These are phyloP conservation scores for Hemisphaericaspora nanyangensis DNA, from an alignment of 805 yeast species.

Conservation along the genomic window DNA sequence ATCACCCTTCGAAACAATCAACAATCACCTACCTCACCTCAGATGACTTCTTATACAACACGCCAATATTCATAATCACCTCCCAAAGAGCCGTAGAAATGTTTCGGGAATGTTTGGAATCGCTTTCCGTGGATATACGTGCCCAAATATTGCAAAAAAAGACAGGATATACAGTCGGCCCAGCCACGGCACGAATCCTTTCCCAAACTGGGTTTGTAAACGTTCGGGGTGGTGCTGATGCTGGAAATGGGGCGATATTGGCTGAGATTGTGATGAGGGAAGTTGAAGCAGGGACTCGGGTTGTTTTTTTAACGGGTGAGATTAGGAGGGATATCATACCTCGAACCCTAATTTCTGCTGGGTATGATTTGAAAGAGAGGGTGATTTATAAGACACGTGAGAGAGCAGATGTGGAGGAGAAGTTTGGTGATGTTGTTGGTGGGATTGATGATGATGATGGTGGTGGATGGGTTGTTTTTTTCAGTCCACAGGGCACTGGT, in stretches of 20 bases:
- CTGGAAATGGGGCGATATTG: conserved; percentile 77
- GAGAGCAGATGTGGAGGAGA: conserved; percentile 40
- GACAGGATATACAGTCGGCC: conserved; percentile 85
- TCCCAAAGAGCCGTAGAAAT: conserved; percentile 92
- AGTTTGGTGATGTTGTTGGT: conserved; percentile 27
- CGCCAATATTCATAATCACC: conserved; percentile 67
- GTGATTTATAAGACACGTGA: conserved; percentile 65
- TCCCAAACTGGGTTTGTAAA: conserved; percentile 58
- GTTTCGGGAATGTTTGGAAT: conserved; percentile 43
- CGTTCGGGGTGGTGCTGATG: conserved; percentile 66
- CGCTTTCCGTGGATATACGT: conserved; percentile 11
- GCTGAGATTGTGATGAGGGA: conserved; percentile 56
- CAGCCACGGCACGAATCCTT: conserved; percentile 70
- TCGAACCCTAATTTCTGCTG: conserved; percentile 41
- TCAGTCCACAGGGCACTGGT: conserved; percentile 87
- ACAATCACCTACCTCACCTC: conserved; percentile 45
- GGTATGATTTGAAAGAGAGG: conserved; percentile 50
- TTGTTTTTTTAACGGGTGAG: conserved; percentile 82
- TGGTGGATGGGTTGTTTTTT: conserved; percentile 71
- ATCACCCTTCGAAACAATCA: conserved; percentile 42
- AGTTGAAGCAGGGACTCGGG: conserved; percentile 9
- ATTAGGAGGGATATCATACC: conserved; percentile 82
- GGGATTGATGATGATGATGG: conserved; percentile 9
- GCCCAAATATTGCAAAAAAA: conserved; percentile 35
- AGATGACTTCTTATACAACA: conserved; percentile 33